Base-by-base conservation (phyloP, 345 rosid genomes). In the Moricandia moricandioides region DNA sequence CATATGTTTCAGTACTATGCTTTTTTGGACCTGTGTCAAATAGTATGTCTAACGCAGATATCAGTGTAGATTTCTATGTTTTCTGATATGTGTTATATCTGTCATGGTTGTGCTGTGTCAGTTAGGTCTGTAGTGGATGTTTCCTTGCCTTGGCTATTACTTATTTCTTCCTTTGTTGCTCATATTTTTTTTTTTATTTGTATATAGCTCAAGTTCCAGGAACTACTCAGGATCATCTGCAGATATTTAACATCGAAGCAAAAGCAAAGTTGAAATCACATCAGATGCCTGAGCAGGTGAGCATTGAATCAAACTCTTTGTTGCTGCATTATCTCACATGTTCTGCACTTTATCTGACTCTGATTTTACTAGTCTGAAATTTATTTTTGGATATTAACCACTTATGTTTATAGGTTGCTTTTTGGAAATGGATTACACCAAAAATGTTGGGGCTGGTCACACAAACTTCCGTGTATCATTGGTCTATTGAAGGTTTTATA, bases 201-300 rank as follows among this genome's bases (percentile, higher is more conserved):
- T 30, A 5, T 85, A 77, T 73, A 96, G 99, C 99, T 56, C 98
- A 92, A 96, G 88, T 92, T 71, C 89, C 95, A 33, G 99, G 99
- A 83, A 92, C 98, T 26, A 87, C 92, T 65, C 97, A 92, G 85
- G 99, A 92, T 86, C 99, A 96, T 83, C 83, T 96, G 57, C 99
- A 96, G 84, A 92, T 96, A 86, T 96, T 96, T 83, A 96, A 96
- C 79, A 92, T 96, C 43, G 99, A 96, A 89, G 78, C 89, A 86
- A 96, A 96, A 80, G 83, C 98, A 24, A 96, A 96, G 84, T 83
- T 96, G 83, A 96, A 96, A 69, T 96, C 97, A 5, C 89, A 92
- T 84, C 99, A 92, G 85, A 96, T 96, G 99, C 91, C 96, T 60
- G 99, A 96, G 90, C 98, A 91, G 89, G 99, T 91, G 77, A 67